These are phyloP conservation scores for Tylopilus rubrobrunneus DNA, from an alignment of 768 basidiomycete species.

Conservation along the genomic window DNA sequence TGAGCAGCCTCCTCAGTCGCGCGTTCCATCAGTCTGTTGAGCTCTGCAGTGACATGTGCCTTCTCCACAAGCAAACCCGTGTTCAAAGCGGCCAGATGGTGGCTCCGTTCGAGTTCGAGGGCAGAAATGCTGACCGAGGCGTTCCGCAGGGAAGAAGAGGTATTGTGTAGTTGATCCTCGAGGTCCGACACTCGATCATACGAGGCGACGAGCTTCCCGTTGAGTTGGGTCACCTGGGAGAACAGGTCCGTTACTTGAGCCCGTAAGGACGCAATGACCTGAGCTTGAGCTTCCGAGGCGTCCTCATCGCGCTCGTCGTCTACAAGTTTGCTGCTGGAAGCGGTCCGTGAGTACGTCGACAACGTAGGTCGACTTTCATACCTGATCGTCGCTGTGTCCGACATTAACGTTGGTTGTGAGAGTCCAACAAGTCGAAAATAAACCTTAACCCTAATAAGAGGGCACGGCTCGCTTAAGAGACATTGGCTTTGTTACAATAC, in stretches of 20 bases:
- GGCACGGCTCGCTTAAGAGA: neutral
- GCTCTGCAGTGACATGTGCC: conserved; percentile 83
- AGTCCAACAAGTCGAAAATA: neutral
- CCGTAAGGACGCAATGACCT: conserved; percentile 78
- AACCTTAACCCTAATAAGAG: conserved; percentile 14
- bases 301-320: conserved; percentile 28
- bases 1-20: conserved; percentile 93
- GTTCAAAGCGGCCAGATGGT: conserved; percentile 86
- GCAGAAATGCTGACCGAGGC: conserved; percentile 67
- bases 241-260: conserved; percentile 82
- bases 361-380: conserved; percentile 4
- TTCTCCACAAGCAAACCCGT: conserved; percentile 92
- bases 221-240: conserved; percentile 86
- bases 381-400: conserved; percentile 12
- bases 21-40: conserved; percentile 89
- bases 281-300: conserved; percentile 66
- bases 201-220: conserved; percentile 86
- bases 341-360: conserved; percentile 3
- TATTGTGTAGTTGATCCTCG: conserved; percentile 81
- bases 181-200: conserved; percentile 92
- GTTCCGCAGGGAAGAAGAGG: conserved; percentile 53
- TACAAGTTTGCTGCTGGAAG: neutral
- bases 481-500: too few species aligned
- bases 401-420: conserved; percentile 9
- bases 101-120: conserved; percentile 79